Evolutionary conservation across 306 rosid species (phyloP).

Genomic region (Castanospermum australe): DNA sequence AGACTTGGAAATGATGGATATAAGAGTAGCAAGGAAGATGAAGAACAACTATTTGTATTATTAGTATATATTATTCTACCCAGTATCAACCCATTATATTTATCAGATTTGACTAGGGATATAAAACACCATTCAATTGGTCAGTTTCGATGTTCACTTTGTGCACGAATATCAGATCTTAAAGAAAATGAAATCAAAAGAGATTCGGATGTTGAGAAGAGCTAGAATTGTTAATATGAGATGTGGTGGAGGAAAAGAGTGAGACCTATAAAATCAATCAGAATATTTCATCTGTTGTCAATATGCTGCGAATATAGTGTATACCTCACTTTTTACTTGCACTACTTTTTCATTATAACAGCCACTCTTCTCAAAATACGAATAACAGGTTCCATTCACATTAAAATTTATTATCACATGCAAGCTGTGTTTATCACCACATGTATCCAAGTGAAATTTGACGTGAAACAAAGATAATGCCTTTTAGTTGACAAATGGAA

Average conservation of each 20-base stretch:
- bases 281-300: neutral
- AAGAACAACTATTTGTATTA: no score
- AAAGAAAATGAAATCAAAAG: neutral
- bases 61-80: no score
- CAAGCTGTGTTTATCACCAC: neutral
- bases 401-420: neutral
- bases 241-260: neutral
- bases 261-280: neutral
- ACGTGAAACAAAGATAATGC: neutral
- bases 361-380: neutral
- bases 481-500: neutral
- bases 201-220: neutral
- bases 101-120: neutral
- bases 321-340: neutral
- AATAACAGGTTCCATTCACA: neutral
- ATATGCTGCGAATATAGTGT: neutral
- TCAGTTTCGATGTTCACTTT: neutral
- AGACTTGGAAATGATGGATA: neutral
- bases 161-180: neutral
- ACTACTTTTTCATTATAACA: neutral
- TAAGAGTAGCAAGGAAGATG: no score
- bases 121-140: neutral
- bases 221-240: neutral
- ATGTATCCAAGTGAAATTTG: neutral
- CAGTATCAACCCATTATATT: no score